These are phyloP conservation scores for Cystobasidium tubakii DNA, from an alignment of 768 basidiomycete genomes.

Conservation along the genomic window DNA sequence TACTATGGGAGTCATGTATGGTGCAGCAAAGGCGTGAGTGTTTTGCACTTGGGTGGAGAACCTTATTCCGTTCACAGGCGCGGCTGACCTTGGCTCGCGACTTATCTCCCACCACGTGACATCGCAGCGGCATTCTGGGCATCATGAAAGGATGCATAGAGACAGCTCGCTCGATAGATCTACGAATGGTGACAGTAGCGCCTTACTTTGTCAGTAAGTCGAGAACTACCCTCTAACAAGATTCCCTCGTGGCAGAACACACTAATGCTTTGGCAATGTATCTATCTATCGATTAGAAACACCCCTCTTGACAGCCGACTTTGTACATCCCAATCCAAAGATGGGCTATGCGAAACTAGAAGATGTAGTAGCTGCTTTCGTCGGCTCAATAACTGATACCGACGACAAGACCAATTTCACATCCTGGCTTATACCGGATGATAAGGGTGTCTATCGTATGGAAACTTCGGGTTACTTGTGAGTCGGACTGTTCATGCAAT, in stretches of 20 bases:
- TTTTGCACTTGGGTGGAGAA: too few relatives aligned
- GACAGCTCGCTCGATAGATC: constrained; percentile 20
- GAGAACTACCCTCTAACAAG: not conserved
- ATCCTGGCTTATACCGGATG: constrained; percentile 34
- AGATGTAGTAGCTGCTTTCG: constrained; percentile 32
- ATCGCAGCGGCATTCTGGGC: constrained; percentile 21
- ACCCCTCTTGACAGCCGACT: constrained; percentile 28
- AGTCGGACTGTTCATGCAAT: not conserved
- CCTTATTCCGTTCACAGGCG: too few relatives aligned
- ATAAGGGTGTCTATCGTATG: constrained; percentile 33
- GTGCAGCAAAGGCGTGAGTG: constrained; percentile 25
- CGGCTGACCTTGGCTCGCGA: too few relatives aligned
- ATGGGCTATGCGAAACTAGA: constrained; percentile 34
- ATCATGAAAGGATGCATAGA: constrained; percentile 35
- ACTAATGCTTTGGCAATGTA: too few relatives aligned
- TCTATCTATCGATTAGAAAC: too few relatives aligned
- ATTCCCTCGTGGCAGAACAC: too few relatives aligned
- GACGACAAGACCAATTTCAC: constrained; percentile 34
- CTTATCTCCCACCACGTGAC: not conserved
- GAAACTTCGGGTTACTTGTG: constrained; percentile 30
- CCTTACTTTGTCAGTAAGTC: constrained; percentile 36
- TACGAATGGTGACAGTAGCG: constrained; percentile 27
- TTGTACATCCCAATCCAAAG: constrained; percentile 35
- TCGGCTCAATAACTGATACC: constrained; percentile 19
- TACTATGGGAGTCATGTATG: constrained; percentile 31